Evolutionary conservation across 2,329 filamentous ascomycete species (phyloP).

Genomic region (Tolypocladium pustulatum): DNA sequence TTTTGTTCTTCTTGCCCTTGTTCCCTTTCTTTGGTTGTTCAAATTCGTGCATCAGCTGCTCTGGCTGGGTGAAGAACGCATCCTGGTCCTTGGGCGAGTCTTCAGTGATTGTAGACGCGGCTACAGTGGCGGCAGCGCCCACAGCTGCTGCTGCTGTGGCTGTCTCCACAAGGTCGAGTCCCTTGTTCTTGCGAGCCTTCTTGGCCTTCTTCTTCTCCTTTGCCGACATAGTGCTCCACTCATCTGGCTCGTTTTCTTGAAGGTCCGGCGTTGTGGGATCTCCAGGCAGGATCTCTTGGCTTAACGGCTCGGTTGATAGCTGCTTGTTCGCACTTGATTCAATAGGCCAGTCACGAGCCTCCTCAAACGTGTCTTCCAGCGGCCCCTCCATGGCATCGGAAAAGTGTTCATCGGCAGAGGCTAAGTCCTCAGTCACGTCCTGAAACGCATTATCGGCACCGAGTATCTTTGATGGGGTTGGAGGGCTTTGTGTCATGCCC

Average conservation of each 20-base stretch:
- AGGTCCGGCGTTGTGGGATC: neutral
- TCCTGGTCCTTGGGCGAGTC: slow-evolving; percentile 4
- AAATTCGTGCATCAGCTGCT: slow-evolving; percentile 2
- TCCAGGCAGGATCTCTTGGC: slow-evolving; percentile 4
- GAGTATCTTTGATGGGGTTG: slow-evolving; percentile 14
- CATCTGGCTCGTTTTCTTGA: slow-evolving; percentile 8
- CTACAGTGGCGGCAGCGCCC: slow-evolving; percentile 2
- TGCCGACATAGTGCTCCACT: slow-evolving; percentile 5
- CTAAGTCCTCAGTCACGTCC: slow-evolving; percentile 18
- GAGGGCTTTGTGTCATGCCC: slow-evolving; percentile 10
- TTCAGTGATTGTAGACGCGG: neutral
- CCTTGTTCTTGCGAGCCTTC: slow-evolving; percentile 10
- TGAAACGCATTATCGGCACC: slow-evolving; percentile 5
- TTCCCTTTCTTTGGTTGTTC: slow-evolving; percentile 8
- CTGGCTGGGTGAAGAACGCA: neutral
- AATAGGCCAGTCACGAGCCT: slow-evolving; percentile 1
- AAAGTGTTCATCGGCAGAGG: slow-evolving; percentile 24
- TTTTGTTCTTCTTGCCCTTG: slow-evolving; percentile 10
- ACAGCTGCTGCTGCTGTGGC: slow-evolving; percentile 2
- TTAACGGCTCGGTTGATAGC: slow-evolving; percentile 1
- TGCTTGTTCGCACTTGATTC: slow-evolving; percentile 1
- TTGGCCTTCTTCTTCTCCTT: slow-evolving; percentile 11
- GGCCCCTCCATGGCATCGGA: slow-evolving; percentile 21
- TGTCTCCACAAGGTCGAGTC: slow-evolving; percentile 1
- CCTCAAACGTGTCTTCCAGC: slow-evolving; percentile 11